Percentiles rank a stretch among this genome's conserved stretches.
phyloP scores from a whole-genome alignment of 192 early-diverging fungal genomes.

The Jimgerdemannia lactiflua region DNA sequence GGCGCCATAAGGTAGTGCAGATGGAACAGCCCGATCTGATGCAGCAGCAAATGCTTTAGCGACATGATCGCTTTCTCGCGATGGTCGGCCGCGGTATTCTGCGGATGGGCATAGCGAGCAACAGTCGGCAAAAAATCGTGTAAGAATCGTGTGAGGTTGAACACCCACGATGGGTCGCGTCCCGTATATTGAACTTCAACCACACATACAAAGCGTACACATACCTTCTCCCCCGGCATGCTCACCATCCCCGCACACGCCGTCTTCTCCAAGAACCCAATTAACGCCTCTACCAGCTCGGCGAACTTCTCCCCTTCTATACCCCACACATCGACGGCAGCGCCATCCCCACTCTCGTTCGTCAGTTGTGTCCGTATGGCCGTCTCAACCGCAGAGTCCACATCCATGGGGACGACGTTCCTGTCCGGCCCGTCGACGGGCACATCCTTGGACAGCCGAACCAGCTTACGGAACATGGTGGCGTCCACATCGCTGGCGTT shows the following conservation, averaged over 20 bases:
- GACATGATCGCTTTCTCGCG: background rate
- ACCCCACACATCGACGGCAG: conserved; percentile 21
- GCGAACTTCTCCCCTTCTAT: conserved; percentile 31
- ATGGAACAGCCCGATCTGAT: background rate
- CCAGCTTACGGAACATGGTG: conserved; percentile 18
- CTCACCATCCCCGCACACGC: background rate
- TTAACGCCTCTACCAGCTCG: conserved; percentile 15
- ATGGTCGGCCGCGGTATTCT: background rate
- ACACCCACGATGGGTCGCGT: too few species aligned
- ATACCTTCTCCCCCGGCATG: background rate
- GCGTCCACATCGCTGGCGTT: background rate
- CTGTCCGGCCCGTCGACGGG: conserved; percentile 24
- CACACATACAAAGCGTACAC: too few species aligned
- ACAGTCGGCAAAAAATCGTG: too few species aligned
- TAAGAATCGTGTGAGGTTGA: too few species aligned
- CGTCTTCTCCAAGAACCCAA: background rate
- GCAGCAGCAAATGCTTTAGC: background rate
- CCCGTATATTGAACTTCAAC: too few species aligned
- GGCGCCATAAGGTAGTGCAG: background rate
- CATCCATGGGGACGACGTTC: background rate
- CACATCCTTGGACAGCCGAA: conserved; percentile 20
- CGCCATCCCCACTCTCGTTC: conserved; percentile 23
- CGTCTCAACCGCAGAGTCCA: background rate
- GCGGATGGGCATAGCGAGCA: too few species aligned
- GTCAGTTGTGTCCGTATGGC: background rate